Evolutionary conservation across 2,329 filamentous ascomycete genomes (phyloP).

Genomic region (Trichophyton benhamiae): DNA sequence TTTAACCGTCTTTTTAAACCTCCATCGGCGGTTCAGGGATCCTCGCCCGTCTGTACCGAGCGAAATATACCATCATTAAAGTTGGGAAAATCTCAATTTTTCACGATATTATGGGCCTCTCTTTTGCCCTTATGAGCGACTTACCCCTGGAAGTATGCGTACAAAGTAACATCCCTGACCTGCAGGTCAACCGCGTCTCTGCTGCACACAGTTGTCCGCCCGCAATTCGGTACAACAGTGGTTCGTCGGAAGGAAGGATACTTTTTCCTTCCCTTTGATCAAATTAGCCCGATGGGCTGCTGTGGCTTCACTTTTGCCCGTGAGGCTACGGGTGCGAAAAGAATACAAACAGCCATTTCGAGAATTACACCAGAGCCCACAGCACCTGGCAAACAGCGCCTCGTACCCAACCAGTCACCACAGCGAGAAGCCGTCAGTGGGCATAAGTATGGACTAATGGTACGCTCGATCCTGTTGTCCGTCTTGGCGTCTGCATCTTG

Average conservation of each 20-base stretch:
- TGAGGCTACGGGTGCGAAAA: not conserved
- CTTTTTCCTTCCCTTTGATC: not conserved
- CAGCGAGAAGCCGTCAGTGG: not conserved
- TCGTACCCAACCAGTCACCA: not conserved
- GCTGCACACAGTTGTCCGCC: not conserved
- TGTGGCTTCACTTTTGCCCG: not conserved
- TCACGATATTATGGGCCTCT: not conserved
- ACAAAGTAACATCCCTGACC: not conserved
- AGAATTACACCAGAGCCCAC: not conserved
- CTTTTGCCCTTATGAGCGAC: not conserved
- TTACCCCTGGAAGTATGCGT: not conserved
- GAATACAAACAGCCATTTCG: not conserved
- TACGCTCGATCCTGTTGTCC: constrained; percentile 2
- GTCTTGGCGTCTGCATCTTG: not conserved
- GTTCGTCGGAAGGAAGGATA: not conserved
- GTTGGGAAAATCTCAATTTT: not conserved
- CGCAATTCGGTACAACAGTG: not conserved
- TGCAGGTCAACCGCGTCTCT: not conserved
- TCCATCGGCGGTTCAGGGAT: not conserved
- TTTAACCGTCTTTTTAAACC: not conserved
- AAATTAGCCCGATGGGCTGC: not conserved
- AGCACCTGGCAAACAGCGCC: not conserved
- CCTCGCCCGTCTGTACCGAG: not conserved
- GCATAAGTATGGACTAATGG: not conserved
- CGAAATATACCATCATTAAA: not conserved